Base-by-base conservation (phyloP, 352 stramenopile genomes). In the Saprolegnia parasitica region DNA sequence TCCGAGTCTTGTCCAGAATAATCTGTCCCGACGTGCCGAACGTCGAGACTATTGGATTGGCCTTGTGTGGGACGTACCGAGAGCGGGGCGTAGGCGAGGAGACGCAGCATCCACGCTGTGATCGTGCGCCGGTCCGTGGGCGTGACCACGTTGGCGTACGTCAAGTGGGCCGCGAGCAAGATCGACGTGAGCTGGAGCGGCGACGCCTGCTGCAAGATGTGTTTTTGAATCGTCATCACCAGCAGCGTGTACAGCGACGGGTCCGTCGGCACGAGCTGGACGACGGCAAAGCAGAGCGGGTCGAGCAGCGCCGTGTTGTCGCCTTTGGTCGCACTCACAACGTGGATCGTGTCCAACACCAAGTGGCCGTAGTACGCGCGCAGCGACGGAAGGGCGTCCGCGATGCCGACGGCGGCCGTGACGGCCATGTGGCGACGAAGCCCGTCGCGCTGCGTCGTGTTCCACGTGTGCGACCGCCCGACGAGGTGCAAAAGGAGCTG, bases 201-300 rank as follows among this genome's bases (percentile, higher is more conserved):
- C n/a, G 56, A 56, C 18, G 58, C 42, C 8, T 1, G 42, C 42
- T 49, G 42, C 24, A 60, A n/a, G 20, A 70, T 62, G 9, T 70
- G 63, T 37, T 70, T 70, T 46, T 70, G 63, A n/a, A 70, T 70
- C 16, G 63, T 70, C 16, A 70, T n/a, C 29, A 70, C n/a, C 20
- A 70, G 42, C 2, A 70, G 54, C 13, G 16, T 35, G 54, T 70
- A 70, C 9, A 70, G 35, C 26, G 63, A 62, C 20, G 45, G 50
- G 39, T 70, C 63, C n/a, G 10, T 13, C 26, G 50, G 11, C 23
- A 70, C 46, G 42, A 70, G 63, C 47, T 70, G 63, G 21, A 70
- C 63, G 20, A 70, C 29, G 10, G 39, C 35, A 61, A 70, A 70
- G 63, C 63, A 70, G n/a, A 70, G 63, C 29, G 63, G 46, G 46